Evolutionary conservation across 2,329 filamentous ascomycete species (phyloP), one percentile per base, ranked within the genome.

Genomic region (Aspergillus sp.): DNA sequence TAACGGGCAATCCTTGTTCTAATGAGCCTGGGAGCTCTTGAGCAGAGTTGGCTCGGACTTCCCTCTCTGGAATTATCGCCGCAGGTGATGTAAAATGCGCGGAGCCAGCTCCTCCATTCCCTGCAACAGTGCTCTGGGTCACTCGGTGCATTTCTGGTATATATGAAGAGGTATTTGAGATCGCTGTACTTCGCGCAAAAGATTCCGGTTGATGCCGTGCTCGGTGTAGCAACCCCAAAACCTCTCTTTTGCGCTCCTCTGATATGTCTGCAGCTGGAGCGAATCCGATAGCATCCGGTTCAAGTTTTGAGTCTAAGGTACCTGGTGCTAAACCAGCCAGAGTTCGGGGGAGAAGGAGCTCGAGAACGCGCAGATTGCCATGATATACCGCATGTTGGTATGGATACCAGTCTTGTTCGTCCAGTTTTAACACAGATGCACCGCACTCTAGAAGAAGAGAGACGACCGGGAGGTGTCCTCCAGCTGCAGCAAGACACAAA

Each of bases 351-450:
- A 77, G 61, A n/a, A 77, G 64, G n/a, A 70, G 45, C 17, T 69
- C 60, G 4, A 76, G 63, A 21, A 74, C 67, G 6, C 71, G 67
- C 4, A 67, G 62, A 57, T 77, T 74, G 15, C 72, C 75, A 59
- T 74, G 60, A 50, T 74, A 72, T 33, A 70, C 72, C 3, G 75
- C 75, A 58, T 76, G 74, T 6, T 72, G 68, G 17, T 74, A 62
- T 9, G 75, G 74, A 21, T 66, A 70, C 73, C 73, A 77, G 11
- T 72, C 70, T 17, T 61, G 55, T 55, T 76, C 71, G 56, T 77
- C 74, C 27, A 67, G 66, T 53, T 70, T 71, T 14, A 67, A 54
- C 6, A 70, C 66, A 2, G 71, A 74, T 15, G 73, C 72, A 2
- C 74, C 74, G 1, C 64, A 66, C 21, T 65, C 57, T 14, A 76